phyloP scores from a whole-genome alignment of 2,329 filamentous ascomycete species.

The Colletotrichum spinosum region DNA sequence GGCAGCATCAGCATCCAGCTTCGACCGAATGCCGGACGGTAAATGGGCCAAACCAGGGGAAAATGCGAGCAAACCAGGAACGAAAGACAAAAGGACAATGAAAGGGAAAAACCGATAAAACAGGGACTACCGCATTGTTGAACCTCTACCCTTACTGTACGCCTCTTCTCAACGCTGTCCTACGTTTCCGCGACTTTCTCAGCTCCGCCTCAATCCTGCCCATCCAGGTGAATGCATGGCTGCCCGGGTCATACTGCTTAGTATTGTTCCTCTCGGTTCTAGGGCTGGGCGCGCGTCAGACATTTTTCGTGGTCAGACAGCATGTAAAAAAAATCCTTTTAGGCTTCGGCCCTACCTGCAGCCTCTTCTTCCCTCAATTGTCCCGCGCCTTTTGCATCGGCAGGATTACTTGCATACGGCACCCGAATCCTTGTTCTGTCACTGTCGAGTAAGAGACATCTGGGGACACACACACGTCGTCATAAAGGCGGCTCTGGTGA shows the following conservation, averaged over 20 bases:
- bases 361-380: background rate
- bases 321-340: slow-evolving; percentile 1
- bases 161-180: background rate
- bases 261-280: slow-evolving; percentile 3
- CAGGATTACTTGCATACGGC: slow-evolving; percentile 17
- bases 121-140: background rate
- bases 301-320: slow-evolving; percentile 21
- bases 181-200: background rate
- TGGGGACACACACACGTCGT: background rate
- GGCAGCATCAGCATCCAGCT: slow-evolving; percentile 32
- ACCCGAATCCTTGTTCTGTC: background rate
- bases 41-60: background rate
- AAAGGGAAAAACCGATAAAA: too few species aligned
- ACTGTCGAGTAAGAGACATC: background rate
- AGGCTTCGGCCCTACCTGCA: slow-evolving; percentile 16
- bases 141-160: background rate
- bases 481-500: slow-evolving; percentile 24
- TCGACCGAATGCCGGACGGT: slow-evolving; percentile 20
- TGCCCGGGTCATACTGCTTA: slow-evolving; percentile 2
- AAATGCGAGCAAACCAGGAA: too few species aligned
- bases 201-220: too few species aligned
- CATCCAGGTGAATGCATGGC: background rate
- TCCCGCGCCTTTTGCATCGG: background rate
- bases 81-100: too few species aligned
- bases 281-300: slow-evolving; percentile 34